Evolutionary conservation across 257 asterid genomes (phyloP), one percentile per base, ranked within the genome.

Genomic region (Solanum habrochaites): DNA sequence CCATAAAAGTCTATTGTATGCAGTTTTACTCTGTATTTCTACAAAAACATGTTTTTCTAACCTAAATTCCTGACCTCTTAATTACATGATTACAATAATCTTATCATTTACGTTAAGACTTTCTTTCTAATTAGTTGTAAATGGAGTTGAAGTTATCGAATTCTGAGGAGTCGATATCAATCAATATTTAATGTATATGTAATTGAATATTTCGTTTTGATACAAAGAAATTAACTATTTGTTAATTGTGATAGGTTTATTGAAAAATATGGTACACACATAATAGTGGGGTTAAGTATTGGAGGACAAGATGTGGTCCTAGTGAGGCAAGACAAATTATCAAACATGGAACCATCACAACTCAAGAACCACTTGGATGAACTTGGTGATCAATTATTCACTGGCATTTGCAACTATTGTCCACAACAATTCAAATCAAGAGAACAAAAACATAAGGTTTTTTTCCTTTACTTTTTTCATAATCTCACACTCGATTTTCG

Each of bases 221-320:
- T 18, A 20, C 2, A 29, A 72, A 32, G 4, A 35, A 72, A 72
- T 43, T 42, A 31, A 69, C 86, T 84, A 47, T 37, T 88, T 56
- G 85, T 82, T 11, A 74, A 49, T 82, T 80, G 87, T 88, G 93
- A 89, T 97, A 97, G 99, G 88, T 97, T 95, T 90, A 97, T 97
- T 25, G 97, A 95, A 89, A 97, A 92, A 90, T 94, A 95, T 88
- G 99, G 99, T 14, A 97, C 99, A 12, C 99, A 97, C 87, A 91
- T 97, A 71, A 91, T 97, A 11, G 98, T 97, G 90, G 99, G 98
- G 87, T 86, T 97, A 83, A 91, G 98, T 89, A 64, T 97, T 18
- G 98, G 99, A 18, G 99, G 99, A n/a, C 94, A 94, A 85, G 99
- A 97, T 58, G 95, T 93, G 89, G 93, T 95, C 7, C 86, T 93